Evolutionary conservation across 2,329 filamentous ascomycete species (phyloP), one percentile per base, ranked within the genome.

Genomic region (Graphiopsis chlorocephala): DNA sequence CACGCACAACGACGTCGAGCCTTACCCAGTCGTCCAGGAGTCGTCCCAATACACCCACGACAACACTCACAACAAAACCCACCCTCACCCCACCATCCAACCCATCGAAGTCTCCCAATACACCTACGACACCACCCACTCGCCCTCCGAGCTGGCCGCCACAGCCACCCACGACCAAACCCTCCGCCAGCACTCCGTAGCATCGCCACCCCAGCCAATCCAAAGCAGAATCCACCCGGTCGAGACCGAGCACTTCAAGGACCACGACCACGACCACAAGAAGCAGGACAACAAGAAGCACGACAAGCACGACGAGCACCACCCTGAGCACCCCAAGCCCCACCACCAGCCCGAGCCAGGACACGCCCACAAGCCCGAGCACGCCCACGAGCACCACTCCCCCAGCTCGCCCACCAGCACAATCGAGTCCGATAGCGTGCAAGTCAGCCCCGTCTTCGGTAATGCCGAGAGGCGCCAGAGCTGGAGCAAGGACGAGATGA

Each of bases 401-500:
- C 69, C 59, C 38, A 67, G 59, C 64, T 65, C 25, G 42, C 58
- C 45, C 23, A 42, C 29, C 26, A 59, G 25, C 52, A 63, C 26
- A 61, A 61, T 42, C 59, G 57, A 10, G 61, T 71, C 42, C 64
- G 68, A 60, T 68, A 67, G 25, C 57, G 63, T 48, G 61, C 69
- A 23, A 17, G 29, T 12, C 17, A 68, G 71, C 66, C 69, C 74
- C 1, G 31, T 26, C 10, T 35, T 33, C 29, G 53, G 53, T 8
- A 38, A 45, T 8, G 55, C 29, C 20, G 55, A 52, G 66, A 42
- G 65, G 63, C 35, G 70, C 63, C 73, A 71, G 63, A 75, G 72
- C 62, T 76, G 70, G 68, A 73, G 69, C 56, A 65, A 67, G 67
- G 64, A 66, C 15, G 74, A 77, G 59, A 66, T 69, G 67, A 75